Evolutionary conservation across 2,329 filamentous ascomycete species (phyloP), one percentile per base, ranked within the genome.

Genomic region (Mycosphaerella sp.): DNA sequence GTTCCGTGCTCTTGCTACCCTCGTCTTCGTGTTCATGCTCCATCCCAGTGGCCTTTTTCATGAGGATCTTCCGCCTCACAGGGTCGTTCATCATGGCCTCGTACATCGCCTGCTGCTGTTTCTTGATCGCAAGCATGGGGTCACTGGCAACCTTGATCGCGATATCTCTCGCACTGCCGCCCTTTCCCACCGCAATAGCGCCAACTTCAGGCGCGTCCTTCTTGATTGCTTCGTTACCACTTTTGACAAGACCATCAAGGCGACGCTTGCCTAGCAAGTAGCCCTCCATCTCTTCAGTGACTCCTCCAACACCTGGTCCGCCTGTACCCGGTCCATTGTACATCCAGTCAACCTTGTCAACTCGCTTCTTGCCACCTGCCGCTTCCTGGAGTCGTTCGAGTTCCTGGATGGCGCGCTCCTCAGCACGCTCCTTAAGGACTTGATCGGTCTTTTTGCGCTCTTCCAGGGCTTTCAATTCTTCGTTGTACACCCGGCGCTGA

Each of bases 341-440:
- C 89, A 98, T 96, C 88, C 93, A 98, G 64, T 97, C 93, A 21
- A 98, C 91, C 32, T 89, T 83, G 62, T 91, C 85, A 27, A 86
- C 73, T 47, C 85, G 79, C 65, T 89, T 90, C 62, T 80, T 82
- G 50, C 90, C 89, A 34, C 93, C 93, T 0, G 89, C 86, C 2
- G 86, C 84, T 71, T 96, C 93, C 50, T 96, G 88, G 59, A 97
- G 79, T 46, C 84, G 81, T 69, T 96, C 87, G 1, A 97, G 81
- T 68, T 97, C 90, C 69, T 96, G 89, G 59, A 95, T 87, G 42
- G 87, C 84, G 41, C 90, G 84, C 73, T 98, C 94, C 68, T 97
- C 90, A 60, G 90, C 89, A 59, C 95, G 84, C 71, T 98, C 93
- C 65, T 94, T 90, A 64, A 89, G 82, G 55, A 95, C 84, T 65